Evolutionary conservation across 1,284 basidiomycete genomes (phyloP), one percentile per base, ranked within the genome.

Genomic region (Malassezia caprae): DNA sequence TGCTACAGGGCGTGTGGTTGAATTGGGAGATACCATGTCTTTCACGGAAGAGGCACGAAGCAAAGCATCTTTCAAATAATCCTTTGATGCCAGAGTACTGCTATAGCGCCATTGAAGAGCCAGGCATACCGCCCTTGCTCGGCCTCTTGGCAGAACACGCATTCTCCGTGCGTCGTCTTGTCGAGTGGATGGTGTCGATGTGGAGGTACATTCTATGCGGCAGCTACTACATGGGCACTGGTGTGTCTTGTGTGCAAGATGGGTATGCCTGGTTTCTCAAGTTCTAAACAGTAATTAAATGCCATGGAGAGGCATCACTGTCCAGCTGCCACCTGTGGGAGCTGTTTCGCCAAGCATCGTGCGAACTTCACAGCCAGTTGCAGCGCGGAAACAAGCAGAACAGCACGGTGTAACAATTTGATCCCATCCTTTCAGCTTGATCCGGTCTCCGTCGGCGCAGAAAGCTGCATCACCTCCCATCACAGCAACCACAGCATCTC

Each of bases 321-420:
- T 51, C 53, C 53, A 56, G 0, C 17, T 13, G 2, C 37, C 48
- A 11, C 27, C 30, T 4, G 26, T 40, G 7, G 47, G 46, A 15
- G 39, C 26, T 11, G 27, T n/a, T 15, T 31, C 8, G 13, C 46
- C 26, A 8, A 17, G 13, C 19, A 15, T 11, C 41, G 24, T 6
- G 2, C n/a, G 3, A 7, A 40, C n/a, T 10, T 41, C 44, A 11
- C 10, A 7, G 0, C 55, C 55, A 3, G 34, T 39, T 8, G 55
- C 55, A 11, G 48, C 42, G 5, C 31, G 37, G 24, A 28, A 43
- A 30, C 55, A 57, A 6, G 32, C 35, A 7, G 31, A 50, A 17
- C 55, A 57, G 23, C 49, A 48, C 17, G 39, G 48, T 11, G 50
- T 57, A 19, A 57, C 55, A 4, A 57, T 27, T 17, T 57, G 49